Percentiles rank a stretch among this genome's conserved stretches.
phyloP scores from a whole-genome alignment of 768 basidiomycete species.

The Daedalea quercina region DNA sequence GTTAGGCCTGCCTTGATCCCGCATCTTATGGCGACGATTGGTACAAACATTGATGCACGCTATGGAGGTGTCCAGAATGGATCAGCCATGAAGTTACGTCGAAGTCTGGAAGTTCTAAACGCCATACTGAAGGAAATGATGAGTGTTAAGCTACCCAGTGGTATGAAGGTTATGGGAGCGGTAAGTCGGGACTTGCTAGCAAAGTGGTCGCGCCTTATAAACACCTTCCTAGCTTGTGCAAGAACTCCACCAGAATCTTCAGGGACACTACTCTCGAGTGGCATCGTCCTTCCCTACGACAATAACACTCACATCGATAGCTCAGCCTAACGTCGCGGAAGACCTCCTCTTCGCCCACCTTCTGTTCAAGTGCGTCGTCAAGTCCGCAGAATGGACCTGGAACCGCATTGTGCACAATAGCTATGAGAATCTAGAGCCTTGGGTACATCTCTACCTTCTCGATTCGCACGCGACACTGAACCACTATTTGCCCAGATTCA shows the following conservation, averaged over 20 bases:
- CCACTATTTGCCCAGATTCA: conserved; percentile 40
- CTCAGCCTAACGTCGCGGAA: conserved; percentile 32
- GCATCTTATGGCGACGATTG: conserved; percentile 48
- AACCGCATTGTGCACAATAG: conserved; percentile 19
- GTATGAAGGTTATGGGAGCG: conserved; percentile 58
- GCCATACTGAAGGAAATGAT: conserved; percentile 65
- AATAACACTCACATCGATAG: conserved; percentile 29
- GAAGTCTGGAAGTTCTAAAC: conserved; percentile 60
- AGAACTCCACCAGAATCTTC: conserved; percentile 48
- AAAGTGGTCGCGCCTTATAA: conserved; percentile 3
- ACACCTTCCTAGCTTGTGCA: conserved; percentile 39
- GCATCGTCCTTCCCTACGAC: conserved; percentile 30
- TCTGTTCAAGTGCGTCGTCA: conserved; percentile 68
- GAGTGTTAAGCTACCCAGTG: conserved; percentile 61
- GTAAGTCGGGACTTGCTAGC: conserved; percentile 28
- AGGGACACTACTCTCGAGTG: conserved; percentile 53
- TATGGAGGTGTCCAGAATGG: conserved; percentile 28
- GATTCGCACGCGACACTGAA: not conserved
- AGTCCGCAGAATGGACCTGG: conserved; percentile 72
- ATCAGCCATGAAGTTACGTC: conserved; percentile 45
- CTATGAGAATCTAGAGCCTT: conserved; percentile 37
- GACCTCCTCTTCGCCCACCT: conserved; percentile 57
- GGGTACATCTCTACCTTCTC: conserved; percentile 35
- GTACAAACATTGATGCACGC: conserved; percentile 44
- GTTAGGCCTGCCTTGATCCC: conserved; percentile 55